Evolutionary conservation across 2,329 filamentous ascomycete genomes (phyloP).

Genomic region (Xylariaceae sp.): DNA sequence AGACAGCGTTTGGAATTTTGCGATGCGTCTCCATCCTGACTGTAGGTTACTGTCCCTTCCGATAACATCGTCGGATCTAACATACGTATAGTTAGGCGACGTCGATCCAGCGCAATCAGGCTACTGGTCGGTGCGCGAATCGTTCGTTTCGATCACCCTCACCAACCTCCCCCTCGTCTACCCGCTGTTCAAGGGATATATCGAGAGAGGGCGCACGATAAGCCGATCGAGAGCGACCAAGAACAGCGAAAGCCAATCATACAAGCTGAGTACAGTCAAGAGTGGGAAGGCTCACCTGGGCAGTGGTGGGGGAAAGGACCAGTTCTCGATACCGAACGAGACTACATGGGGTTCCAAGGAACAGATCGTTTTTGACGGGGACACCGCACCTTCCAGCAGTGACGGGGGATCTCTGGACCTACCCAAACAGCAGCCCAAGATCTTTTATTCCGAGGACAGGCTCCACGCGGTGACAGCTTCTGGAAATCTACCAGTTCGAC

Average conservation of each 20-base stretch:
- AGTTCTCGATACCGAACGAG: slow-evolving; percentile 3
- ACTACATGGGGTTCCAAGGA: slow-evolving; percentile 14
- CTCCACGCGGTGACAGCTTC: too few species aligned
- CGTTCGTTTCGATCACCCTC: slow-evolving; percentile 35
- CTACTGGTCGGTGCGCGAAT: slow-evolving; percentile 36
- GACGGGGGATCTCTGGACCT: slow-evolving; percentile 7
- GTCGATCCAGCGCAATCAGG: slow-evolving; percentile 28
- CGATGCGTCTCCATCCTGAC: slow-evolving; percentile 43
- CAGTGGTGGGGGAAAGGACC: neutral
- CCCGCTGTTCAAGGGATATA: slow-evolving; percentile 23
- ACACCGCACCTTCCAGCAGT: neutral
- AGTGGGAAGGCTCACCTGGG: neutral
- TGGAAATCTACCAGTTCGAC: too few species aligned
- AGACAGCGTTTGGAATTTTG: slow-evolving; percentile 46
- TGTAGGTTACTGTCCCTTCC: slow-evolving; percentile 10
- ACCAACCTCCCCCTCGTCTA: slow-evolving; percentile 38
- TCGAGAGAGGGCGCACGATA: slow-evolving; percentile 17
- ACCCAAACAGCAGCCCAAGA: slow-evolving; percentile 2
- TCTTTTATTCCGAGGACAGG: too few species aligned
- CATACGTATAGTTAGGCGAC: slow-evolving; percentile 22
- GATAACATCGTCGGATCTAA: neutral
- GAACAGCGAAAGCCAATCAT: slow-evolving; percentile 9
- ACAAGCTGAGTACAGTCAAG: slow-evolving; percentile 1
- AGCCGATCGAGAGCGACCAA: slow-evolving; percentile 6
- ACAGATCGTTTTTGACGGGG: slow-evolving; percentile 9